Evolutionary conservation across 2,329 filamentous ascomycete genomes (phyloP), one percentile per base, ranked within the genome.

Genomic region (Alternaria solani): DNA sequence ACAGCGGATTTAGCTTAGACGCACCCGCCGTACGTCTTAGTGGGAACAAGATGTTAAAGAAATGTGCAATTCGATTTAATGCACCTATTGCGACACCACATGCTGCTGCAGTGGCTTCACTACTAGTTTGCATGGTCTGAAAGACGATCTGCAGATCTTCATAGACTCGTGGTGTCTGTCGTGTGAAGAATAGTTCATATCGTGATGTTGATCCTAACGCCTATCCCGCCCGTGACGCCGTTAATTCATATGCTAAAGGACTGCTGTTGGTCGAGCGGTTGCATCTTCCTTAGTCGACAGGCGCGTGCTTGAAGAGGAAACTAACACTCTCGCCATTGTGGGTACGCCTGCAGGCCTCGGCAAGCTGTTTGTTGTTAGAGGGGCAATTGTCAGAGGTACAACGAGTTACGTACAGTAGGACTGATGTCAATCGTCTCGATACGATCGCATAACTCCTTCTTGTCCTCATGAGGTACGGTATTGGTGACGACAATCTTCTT

Each of bases 391-490:
- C 7, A 20, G 36, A 59, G 46, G 25, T 36, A 32, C 43, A n/a
- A 3, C 28, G 34, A 43, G 23, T 34, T 43, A 78, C 81, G 78
- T 66, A 83, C 81, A 36, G 93, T 97, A 42, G 92, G 91, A 72
- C 91, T 93, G 70, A 97, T 92, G 79, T 97, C 94, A 77, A 97
- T 96, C 57, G 94, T 94, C 80, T 93, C 89, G 65, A 97, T 87
- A 79, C 91, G 90, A 59, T 88, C 85, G 80, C 94, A 96, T 42
- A 85, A 81, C 74, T 90, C 88, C 77, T 91, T 89, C 85, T 96
- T 94, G 76, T 93, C 91, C 65, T 89, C 87, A 67, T 93, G 86
- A 5, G 91, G 91, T 12, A 94, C 91, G 1, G 91, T 97, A 81
- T 97, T 97, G 49, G 94, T 97, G 36, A 96, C 93, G 14, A 97